Base-by-base conservation (phyloP, 352 stramenopile species). In the Globisporangium polare region DNA sequence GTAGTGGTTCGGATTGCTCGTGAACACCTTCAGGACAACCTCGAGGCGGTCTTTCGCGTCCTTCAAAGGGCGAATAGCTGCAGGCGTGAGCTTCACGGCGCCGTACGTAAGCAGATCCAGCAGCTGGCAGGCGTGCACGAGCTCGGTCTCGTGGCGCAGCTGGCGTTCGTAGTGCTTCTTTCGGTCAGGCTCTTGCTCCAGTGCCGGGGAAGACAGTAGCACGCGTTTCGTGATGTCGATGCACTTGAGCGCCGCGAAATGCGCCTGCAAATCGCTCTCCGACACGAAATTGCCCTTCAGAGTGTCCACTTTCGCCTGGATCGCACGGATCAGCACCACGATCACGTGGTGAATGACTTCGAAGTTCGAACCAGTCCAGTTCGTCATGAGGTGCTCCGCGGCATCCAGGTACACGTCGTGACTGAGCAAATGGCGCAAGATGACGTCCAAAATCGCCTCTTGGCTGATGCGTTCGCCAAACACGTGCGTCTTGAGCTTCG, bases 401-500 rank as follows among this genome's bases (percentile, higher is more conserved):
- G 77, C 68, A 12, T 72, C 41, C 52, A 68, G 55, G 10, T 65
- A 69, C 26, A 27, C n/a, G 35, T 69, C 72, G 20, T 71, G 37
- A 29, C 33, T 60, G 8, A 88, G 68, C 12, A 92, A 55, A 39
- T 86, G 78, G 27, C 71, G 73, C 33, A 89, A 61, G 39, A 92
- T 75, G 12, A 75, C 59, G 18, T 77, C 73, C 6, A 90, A 60
- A 24, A 92, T 85, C 24, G 59, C 65, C 43, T 92, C 73, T 62
- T 88, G 74, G 15, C 58, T 76, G 1, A 90, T 39, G 18, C 74
- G 70, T 27, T 87, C 80, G 2, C 78, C 80, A 68, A 92, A 89
- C 6, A 84, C 70, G 62, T 89, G 83, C 8, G 80, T 78, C 68
- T 92, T 88, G 22, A 92, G 60, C 54, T 88, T 83, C 29, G 80